Evolutionary conservation across 441 rosid genomes (phyloP), one percentile per base, ranked within the genome.

Genomic region (Pelargonium fulgidum): DNA sequence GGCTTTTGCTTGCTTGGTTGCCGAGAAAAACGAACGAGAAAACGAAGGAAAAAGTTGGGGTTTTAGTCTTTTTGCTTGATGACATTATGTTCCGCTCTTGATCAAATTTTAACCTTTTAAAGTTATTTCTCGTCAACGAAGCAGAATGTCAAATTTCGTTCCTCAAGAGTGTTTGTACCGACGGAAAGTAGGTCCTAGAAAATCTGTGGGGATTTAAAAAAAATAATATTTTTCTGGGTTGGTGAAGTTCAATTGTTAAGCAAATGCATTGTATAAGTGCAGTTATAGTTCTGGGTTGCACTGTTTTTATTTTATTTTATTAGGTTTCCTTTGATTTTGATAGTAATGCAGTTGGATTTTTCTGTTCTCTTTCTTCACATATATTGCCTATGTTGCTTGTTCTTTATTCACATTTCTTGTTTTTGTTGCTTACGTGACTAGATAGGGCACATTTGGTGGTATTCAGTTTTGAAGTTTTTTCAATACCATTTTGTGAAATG

Each of bases 21-120:
- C 14, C 56, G 56, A 50, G 56, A 50, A 50, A 50, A 50, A 50
- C 4, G 56, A 50, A 50, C 56, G 11, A n/a, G 56, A 50, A 50
- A 50, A 50, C 6, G 13, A 11, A 14, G 19, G 16, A 6, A 50
- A 13, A 8, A 2, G 16, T 0, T 50, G 56, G 17, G 56, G 56
- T 50, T 50, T 50, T 13, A 50, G 17, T 50, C 4, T 50, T 50
- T 50, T 5, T 50, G 12, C 14, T 6, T 13, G 6, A 22, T 22
- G 24, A 22, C 24, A 22, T 22, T 22, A 22, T 22, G 24, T 22
- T 22, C 24, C 24, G 24, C 24, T 22, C 24, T 22, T 50, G 56
- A 50, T 50, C 56, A 3, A 50, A 50, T 13, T 50, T 11, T 50
- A 50, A 2, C 56, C 17, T 50, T 13, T 1, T 6, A 50, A 13